Conservation (phyloP, 2,329 filamentous ascomycete species). For the Alternaria burnsii region DNA sequence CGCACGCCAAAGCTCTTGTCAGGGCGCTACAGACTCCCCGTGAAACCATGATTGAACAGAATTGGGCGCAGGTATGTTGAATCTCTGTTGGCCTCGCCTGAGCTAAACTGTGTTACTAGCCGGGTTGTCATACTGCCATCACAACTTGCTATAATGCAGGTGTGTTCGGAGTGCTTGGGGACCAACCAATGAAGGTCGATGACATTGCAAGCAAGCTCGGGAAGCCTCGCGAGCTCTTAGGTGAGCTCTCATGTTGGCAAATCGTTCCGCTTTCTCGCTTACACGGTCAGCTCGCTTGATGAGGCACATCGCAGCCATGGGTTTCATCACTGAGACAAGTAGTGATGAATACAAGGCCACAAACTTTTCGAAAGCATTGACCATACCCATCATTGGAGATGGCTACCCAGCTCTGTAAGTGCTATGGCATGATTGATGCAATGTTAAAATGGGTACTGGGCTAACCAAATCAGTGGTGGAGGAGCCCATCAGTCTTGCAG, state of each 20-base stretch:
- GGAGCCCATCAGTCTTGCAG: background rate
- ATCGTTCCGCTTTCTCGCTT: background rate
- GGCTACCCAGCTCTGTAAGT: slow-evolving; percentile 6
- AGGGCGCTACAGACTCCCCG: background rate
- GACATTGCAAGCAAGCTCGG: background rate
- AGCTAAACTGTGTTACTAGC: background rate
- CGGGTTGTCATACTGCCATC: slow-evolving; percentile 1
- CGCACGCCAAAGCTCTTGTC: background rate
- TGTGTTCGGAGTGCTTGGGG: background rate
- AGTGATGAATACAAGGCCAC: background rate
- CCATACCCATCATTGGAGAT: slow-evolving; percentile 1
- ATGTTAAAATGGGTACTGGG: background rate
- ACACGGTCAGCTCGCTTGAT: background rate
- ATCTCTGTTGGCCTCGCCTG: background rate
- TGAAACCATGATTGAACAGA: slow-evolving; percentile 1
- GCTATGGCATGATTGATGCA: background rate
- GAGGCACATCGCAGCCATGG: slow-evolving; percentile 6
- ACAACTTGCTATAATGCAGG: slow-evolving; percentile 3
- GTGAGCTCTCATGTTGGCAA: background rate
- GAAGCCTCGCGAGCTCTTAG: background rate
- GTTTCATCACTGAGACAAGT: background rate
- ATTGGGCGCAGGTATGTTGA: slow-evolving; percentile 2
- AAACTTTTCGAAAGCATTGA: background rate
- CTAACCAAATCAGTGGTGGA: background rate
- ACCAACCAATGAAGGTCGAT: background rate